These are phyloP conservation scores for Umbelopsis ramanniana DNA, from an alignment of 192 early-diverging fungal genomes.

Conservation along the genomic window DNA sequence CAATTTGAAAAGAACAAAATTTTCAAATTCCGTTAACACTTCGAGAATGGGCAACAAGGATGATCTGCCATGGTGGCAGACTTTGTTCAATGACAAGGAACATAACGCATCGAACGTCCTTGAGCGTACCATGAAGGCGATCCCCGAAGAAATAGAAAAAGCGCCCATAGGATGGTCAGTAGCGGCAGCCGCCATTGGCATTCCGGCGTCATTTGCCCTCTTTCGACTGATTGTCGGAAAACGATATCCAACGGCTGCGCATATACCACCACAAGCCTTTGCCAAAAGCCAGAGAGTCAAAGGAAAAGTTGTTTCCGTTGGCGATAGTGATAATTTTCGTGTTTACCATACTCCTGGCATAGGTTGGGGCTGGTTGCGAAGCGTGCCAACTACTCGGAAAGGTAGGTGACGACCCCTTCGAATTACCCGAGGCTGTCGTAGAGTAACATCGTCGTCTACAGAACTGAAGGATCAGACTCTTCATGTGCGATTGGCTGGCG, in stretches of 20 bases:
- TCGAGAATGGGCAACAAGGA: conserved; percentile 4
- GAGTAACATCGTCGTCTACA: conserved; percentile 12
- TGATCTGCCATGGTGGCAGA: conserved; percentile 19
- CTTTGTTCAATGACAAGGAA: neutral
- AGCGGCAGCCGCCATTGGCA: conserved; percentile 33
- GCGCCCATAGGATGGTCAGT: conserved; percentile 23
- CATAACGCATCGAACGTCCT: neutral
- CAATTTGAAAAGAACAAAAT: neutral
- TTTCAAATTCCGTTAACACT: conserved; percentile 5
- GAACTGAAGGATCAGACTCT: conserved; percentile 63
- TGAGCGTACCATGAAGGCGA: neutral
- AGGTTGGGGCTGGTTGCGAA: conserved; percentile 52
- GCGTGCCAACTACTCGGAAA: conserved; percentile 44
- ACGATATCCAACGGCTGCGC: conserved; percentile 47
- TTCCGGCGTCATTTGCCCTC: conserved; percentile 25
- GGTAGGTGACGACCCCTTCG: conserved; percentile 11
- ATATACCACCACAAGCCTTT: conserved; percentile 52
- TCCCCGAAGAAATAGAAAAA: conserved; percentile 1
- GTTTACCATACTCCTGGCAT: conserved; percentile 58
- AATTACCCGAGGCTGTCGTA: neutral
- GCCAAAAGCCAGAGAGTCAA: conserved; percentile 34
- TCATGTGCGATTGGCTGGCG: conserved; percentile 66
- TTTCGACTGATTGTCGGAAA: conserved; percentile 40
- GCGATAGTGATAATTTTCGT: conserved; percentile 61
- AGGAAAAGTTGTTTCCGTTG: conserved; percentile 54